A percentile compares a stretch with the other conserved stretches of the same genome.
phyloP scores from a whole-genome alignment of 1,284 basidiomycete genomes.

The Apiotrichum domesticum region DNA sequence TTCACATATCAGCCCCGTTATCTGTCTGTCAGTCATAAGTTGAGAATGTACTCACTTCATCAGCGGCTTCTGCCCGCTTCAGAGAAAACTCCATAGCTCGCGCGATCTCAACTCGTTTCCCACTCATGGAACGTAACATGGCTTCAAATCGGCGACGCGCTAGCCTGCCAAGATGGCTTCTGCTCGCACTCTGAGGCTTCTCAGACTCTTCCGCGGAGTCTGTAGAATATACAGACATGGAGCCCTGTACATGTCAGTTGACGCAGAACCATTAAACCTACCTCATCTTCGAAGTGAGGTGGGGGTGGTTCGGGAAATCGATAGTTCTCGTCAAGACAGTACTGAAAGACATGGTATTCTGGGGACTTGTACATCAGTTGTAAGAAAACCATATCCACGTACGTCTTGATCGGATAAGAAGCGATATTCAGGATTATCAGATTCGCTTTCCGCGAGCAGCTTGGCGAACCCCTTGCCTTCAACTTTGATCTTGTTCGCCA shows the following conservation, averaged over 20 bases:
- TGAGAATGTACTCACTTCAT: conserved; percentile 56
- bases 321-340: conserved; percentile 62
- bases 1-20: conserved; percentile 76
- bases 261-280: conserved; percentile 35
- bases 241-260: conserved; percentile 56
- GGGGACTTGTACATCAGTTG: background rate
- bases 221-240: conserved; percentile 85
- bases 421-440: conserved; percentile 69
- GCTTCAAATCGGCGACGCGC: conserved; percentile 77
- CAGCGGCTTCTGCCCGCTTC: conserved; percentile 87
- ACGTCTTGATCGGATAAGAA: conserved; percentile 70
- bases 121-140: conserved; percentile 79
- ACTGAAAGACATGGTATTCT: conserved; percentile 67
- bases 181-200: conserved; percentile 60
- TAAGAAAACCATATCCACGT: conserved; percentile 29
- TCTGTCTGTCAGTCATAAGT: conserved; percentile 48
- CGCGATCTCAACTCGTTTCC: conserved; percentile 82
- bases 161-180: conserved; percentile 65
- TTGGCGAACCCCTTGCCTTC: conserved; percentile 74
- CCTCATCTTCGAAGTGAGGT: conserved; percentile 79
- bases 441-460: conserved; percentile 67
- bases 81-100: conserved; percentile 92
- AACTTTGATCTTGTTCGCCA: conserved; percentile 74
- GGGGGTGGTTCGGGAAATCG: conserved; percentile 50
- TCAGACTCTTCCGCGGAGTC: conserved; percentile 94